Percentiles rank a stretch among this genome's conserved stretches.
Evolutionary conservation across 345 rosid species (phyloP).

Genomic region (Eucalyptus pumila): DNA sequence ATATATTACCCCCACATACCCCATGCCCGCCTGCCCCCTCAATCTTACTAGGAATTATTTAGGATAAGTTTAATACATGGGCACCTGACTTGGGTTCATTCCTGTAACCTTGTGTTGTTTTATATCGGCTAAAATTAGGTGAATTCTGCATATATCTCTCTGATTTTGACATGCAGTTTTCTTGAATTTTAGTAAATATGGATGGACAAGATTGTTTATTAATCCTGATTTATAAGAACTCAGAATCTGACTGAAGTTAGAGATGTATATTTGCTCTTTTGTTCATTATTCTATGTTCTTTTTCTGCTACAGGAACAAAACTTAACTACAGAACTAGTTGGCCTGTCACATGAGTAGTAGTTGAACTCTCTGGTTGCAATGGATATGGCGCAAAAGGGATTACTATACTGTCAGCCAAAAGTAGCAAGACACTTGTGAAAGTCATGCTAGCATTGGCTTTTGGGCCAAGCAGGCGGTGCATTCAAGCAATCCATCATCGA

Average conservation of each 20-base stretch:
- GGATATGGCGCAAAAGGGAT: neutral
- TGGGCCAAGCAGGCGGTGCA: slow-evolving; percentile 3
- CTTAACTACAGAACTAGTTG: neutral
- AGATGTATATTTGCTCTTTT: neutral
- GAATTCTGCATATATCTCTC: neutral
- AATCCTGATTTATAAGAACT: neutral
- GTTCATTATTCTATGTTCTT: neutral
- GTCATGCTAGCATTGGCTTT: slow-evolving; percentile 13
- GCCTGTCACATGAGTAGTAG: neutral
- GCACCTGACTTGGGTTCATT: neutral
- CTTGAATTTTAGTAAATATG: neutral
- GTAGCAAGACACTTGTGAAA: neutral
- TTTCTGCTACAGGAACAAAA: neutral
- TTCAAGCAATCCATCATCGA: neutral
- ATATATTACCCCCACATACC: neutral
- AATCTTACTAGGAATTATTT: neutral
- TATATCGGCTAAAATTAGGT: neutral
- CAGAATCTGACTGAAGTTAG: neutral
- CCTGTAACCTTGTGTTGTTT: neutral
- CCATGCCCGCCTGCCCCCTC: neutral
- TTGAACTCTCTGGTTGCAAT: neutral
- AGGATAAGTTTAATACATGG: neutral
- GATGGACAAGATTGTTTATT: neutral
- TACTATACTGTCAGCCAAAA: neutral
- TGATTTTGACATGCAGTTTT: neutral